These are phyloP conservation scores for Termitomyces sp. DNA, from an alignment of 768 basidiomycete species.

Conservation along the genomic window DNA sequence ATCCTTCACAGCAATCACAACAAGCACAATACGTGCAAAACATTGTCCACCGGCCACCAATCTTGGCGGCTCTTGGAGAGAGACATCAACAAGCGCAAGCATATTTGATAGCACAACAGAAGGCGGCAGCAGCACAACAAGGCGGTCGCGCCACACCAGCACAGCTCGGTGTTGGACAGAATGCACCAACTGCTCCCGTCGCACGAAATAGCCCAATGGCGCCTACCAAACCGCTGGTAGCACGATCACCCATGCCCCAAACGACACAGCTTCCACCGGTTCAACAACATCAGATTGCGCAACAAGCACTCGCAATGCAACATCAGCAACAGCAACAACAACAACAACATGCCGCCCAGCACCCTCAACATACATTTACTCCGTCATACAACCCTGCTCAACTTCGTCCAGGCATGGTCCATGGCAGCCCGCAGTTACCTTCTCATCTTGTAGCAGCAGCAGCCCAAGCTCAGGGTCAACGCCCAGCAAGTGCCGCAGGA, in stretches of 20 bases:
- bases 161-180: constrained; percentile 15
- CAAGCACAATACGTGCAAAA: neutral
- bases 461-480: constrained; percentile 11
- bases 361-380: constrained; percentile 20
- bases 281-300: constrained; percentile 11
- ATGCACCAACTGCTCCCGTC: constrained; percentile 12
- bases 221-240: constrained; percentile 24
- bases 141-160: constrained; percentile 24
- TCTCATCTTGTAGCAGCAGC: constrained; percentile 16
- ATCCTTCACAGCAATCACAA: constrained; percentile 2
- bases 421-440: constrained; percentile 19
- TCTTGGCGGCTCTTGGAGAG: neutral
- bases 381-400: constrained; percentile 31
- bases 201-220: constrained; percentile 33
- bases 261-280: constrained; percentile 21
- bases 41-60: neutral
- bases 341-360: constrained; percentile 14
- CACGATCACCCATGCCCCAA: constrained; percentile 25
- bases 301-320: constrained; percentile 2
- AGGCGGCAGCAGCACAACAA: constrained; percentile 13
- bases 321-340: constrained; percentile 15
- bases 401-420: constrained; percentile 25
- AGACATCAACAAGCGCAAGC: constrained; percentile 7
- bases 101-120: neutral
- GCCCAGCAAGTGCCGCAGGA: constrained; percentile 9